Percentiles rank a stretch among this genome's conserved stretches.
These are phyloP conservation scores for Anisodus tanguticus DNA, from an alignment of 257 asterid genomes.

Conservation along the genomic window DNA sequence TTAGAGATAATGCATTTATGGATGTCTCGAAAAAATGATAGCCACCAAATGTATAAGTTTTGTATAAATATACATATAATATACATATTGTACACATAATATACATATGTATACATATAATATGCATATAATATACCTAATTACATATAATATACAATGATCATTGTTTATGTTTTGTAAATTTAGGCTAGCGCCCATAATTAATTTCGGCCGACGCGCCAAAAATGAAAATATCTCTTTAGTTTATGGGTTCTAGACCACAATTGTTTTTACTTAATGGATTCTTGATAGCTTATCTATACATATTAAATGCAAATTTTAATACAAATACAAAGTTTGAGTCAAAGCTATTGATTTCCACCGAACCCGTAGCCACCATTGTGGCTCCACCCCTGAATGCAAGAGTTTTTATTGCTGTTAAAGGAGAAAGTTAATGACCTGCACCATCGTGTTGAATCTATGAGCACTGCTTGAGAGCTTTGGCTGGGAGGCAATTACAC, in stretches of 20 bases:
- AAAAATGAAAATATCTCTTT: too few relatives aligned
- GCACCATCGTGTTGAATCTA: conserved; percentile 81
- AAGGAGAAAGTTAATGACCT: conserved; percentile 49
- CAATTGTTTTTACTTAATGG: too few relatives aligned
- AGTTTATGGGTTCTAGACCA: too few relatives aligned
- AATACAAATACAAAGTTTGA: too few relatives aligned
- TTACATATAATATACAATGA: not conserved
- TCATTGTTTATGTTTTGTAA: too few relatives aligned
- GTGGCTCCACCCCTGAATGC: not conserved
- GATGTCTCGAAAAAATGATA: not conserved
- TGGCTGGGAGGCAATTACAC: conserved; percentile 55
- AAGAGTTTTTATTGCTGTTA: not conserved
- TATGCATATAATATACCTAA: not conserved
- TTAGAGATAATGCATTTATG: not conserved
- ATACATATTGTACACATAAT: too few relatives aligned
- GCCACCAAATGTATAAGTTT: not conserved
- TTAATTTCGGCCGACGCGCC: not conserved
- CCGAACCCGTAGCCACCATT: too few relatives aligned
- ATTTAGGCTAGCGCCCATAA: not conserved
- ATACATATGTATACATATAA: too few relatives aligned
- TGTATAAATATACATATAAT: not conserved
- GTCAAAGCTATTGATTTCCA: too few relatives aligned
- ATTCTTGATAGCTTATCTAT: too few relatives aligned
- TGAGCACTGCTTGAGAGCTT: conserved; percentile 85
- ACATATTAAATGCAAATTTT: too few relatives aligned